Conservation (phyloP, 1,284 basidiomycete genomes). For the Malassezia caprae region DNA sequence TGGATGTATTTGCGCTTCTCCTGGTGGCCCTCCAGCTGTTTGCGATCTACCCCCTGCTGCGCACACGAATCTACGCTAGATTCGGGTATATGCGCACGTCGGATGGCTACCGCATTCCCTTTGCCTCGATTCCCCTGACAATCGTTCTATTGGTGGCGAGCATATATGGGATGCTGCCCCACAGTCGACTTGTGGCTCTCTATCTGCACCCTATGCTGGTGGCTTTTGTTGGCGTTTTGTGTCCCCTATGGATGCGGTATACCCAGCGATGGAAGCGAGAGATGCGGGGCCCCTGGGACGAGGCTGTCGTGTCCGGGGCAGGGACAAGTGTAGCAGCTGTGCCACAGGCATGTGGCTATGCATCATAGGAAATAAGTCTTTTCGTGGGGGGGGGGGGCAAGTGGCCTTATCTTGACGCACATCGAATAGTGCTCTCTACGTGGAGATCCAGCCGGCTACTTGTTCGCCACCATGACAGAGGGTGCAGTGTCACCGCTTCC, state of each 20-base stretch:
- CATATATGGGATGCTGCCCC: constrained; percentile 1
- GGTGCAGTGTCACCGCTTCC: neutral
- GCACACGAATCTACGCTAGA: neutral
- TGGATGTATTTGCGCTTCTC: constrained; percentile 80
- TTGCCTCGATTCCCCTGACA: constrained; percentile 1
- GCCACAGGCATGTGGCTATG: neutral
- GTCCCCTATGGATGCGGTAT: constrained; percentile 13
- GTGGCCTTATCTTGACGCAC: neutral
- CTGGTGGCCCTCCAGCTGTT: constrained; percentile 58
- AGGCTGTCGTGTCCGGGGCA: constrained; percentile 3
- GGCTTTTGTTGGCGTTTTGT: constrained; percentile 7
- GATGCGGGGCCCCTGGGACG: constrained; percentile 18
- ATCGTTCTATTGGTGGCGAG: neutral
- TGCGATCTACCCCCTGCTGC: constrained; percentile 21
- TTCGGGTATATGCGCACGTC: neutral
- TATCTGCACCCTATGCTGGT: neutral
- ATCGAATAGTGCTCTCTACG: neutral
- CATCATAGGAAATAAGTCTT: neutral
- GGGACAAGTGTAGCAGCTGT: neutral
- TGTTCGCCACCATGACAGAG: neutral
- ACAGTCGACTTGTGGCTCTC: constrained; percentile 1
- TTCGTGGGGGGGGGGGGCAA: neutral
- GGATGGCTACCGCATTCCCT: constrained; percentile 2
- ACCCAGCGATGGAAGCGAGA: constrained; percentile 17
- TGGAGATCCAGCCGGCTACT: neutral